phyloP scores from a whole-genome alignment of 2,329 filamentous ascomycete species.

The Blastomyces parvus region DNA sequence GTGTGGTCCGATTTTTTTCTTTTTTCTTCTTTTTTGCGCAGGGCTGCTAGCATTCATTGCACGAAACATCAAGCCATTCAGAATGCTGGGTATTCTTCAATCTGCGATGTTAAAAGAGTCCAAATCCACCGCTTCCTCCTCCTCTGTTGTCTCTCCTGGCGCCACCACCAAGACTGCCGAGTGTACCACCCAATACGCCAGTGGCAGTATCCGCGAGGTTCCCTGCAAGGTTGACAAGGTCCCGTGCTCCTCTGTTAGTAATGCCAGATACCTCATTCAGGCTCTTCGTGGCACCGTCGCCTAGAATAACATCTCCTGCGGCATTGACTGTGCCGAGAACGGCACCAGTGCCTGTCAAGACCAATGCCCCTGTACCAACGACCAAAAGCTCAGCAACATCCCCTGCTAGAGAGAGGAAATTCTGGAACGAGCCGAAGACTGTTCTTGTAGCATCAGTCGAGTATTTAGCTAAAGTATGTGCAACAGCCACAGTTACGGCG shows the following conservation, averaged over 20 bases:
- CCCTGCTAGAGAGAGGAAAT: constrained; percentile 6
- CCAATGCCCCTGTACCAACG: constrained; percentile 1
- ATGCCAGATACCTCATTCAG: constrained; percentile 3
- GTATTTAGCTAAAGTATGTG: constrained; percentile 1
- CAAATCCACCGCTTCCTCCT: background rate
- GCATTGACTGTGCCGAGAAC: background rate
- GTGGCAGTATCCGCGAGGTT: background rate
- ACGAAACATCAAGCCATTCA: background rate
- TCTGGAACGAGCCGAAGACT: background rate
- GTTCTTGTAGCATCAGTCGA: background rate
- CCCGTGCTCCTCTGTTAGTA: background rate
- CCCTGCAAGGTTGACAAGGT: constrained; percentile 1
- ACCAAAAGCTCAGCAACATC: constrained; percentile 7
- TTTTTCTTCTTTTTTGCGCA: background rate
- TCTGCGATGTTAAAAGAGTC: background rate
- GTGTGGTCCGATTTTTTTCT: background rate
- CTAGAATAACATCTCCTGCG: background rate
- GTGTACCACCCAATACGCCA: background rate
- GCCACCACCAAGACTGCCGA: background rate
- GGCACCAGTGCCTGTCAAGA: background rate
- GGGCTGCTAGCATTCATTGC: background rate
- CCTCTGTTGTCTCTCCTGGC: background rate
- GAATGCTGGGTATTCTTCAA: background rate
- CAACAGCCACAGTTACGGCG: background rate
- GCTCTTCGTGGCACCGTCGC: background rate